These are phyloP conservation scores for Kuraishia piskuri DNA, from an alignment of 805 yeast genomes.

Conservation along the genomic window DNA sequence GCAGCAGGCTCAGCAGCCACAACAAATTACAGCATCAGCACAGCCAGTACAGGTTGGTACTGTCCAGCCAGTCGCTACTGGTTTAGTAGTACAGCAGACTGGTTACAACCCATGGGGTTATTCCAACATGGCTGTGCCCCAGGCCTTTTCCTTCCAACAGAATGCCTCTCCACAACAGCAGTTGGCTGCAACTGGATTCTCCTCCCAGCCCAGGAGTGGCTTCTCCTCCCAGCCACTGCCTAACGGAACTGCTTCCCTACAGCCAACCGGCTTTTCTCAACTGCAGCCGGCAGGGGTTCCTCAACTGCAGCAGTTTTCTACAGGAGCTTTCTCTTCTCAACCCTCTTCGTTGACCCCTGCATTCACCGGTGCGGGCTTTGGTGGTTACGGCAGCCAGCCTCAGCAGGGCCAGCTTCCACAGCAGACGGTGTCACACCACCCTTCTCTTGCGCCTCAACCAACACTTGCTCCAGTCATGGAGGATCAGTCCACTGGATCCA, in stretches of 20 bases:
- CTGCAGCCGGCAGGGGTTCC: background rate
- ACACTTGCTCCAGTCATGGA: background rate
- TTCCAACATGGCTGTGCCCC: background rate
- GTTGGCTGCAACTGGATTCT: background rate
- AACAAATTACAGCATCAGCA: slow-evolving; percentile 6
- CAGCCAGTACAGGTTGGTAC: slow-evolving; percentile 12
- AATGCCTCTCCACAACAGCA: slow-evolving; percentile 5
- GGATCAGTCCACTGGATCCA: background rate
- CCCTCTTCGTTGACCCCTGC: slow-evolving; percentile 18
- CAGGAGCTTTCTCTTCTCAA: slow-evolving; percentile 1
- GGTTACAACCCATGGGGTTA: slow-evolving; percentile 19
- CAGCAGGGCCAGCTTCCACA: background rate
- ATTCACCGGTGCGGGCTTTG: slow-evolving; percentile 53
- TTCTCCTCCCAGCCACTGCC: background rate
- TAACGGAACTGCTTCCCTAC: background rate
- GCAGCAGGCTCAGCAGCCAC: slow-evolving; percentile 9
- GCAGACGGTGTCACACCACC: background rate
- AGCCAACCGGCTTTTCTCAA: background rate
- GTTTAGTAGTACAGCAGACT: slow-evolving; percentile 16
- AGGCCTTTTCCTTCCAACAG: background rate
- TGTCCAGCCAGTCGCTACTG: slow-evolving; percentile 7
- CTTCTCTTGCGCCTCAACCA: background rate
- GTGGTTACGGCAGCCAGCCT: slow-evolving; percentile 30
- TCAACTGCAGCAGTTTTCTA: slow-evolving; percentile 4
- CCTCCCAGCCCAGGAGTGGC: slow-evolving; percentile 1